Percentiles rank a stretch among this genome's conserved stretches.
Conservation (phyloP, 2,329 filamentous ascomycete genomes). For the Cordyceps farinosa region DNA sequence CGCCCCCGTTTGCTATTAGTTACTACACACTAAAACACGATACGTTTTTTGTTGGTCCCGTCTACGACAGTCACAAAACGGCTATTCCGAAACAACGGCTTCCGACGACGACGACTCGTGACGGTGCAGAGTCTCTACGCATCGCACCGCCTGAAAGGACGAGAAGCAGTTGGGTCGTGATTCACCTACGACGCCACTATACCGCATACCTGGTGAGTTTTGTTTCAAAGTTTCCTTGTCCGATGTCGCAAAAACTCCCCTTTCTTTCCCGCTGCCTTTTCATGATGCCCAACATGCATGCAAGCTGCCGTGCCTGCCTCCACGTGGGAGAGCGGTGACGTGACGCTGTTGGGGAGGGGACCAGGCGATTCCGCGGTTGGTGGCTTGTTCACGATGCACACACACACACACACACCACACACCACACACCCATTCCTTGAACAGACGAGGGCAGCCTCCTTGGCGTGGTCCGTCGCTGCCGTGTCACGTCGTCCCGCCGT, state of each 20-base stretch:
- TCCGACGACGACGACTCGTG: background rate
- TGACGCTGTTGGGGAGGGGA: background rate
- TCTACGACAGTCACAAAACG: background rate
- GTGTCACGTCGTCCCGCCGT: background rate
- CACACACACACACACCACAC: background rate
- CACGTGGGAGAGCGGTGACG: background rate
- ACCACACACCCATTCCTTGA: background rate
- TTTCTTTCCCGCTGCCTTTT: background rate
- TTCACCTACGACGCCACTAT: background rate
- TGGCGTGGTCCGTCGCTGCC: background rate
- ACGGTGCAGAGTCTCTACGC: background rate
- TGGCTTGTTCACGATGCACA: conserved; percentile 9
- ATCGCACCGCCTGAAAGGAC: background rate
- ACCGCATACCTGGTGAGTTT: background rate
- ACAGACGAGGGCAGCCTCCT: background rate
- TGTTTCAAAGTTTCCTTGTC: background rate
- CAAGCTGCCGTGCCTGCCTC: background rate
- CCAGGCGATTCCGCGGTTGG: background rate
- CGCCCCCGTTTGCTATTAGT: background rate
- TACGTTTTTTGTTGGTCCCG: background rate
- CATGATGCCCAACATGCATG: background rate
- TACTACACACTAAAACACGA: background rate
- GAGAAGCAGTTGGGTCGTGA: too few relatives aligned
- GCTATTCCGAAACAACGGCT: background rate
- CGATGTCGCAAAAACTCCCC: background rate